Conservation (phyloP, 768 basidiomycete species). For the Saitozyma podzolica region DNA sequence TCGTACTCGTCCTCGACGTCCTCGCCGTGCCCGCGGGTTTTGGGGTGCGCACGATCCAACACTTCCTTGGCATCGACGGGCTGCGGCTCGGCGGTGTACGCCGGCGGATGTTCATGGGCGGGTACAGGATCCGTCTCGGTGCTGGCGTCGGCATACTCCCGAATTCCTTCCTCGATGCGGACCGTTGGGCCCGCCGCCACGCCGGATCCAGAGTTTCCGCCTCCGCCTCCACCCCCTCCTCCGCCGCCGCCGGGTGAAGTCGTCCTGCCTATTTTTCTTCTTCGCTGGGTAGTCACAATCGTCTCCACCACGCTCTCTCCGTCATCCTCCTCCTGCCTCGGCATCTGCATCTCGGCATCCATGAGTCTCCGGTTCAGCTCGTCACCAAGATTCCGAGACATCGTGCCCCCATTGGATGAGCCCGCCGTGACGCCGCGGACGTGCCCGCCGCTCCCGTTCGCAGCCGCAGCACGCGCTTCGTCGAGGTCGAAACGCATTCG, state of each 20-base stretch:
- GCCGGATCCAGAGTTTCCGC: neutral
- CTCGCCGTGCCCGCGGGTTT: constrained; percentile 10
- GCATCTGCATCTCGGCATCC: constrained; percentile 59
- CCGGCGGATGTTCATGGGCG: constrained; percentile 29
- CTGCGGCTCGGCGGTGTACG: constrained; percentile 40
- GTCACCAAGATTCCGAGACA: constrained; percentile 47
- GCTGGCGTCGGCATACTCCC: constrained; percentile 72
- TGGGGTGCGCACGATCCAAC: constrained; percentile 37
- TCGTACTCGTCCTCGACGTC: constrained; percentile 37
- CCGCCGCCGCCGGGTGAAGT: neutral
- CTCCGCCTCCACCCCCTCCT: neutral
- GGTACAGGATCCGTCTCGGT: constrained; percentile 65
- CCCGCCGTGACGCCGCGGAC: constrained; percentile 10
- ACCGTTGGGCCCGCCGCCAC: constrained; percentile 10
- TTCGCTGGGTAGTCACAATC: constrained; percentile 65
- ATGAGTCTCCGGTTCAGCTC: constrained; percentile 56
- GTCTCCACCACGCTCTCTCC: constrained; percentile 61
- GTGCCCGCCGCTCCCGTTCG: constrained; percentile 56
- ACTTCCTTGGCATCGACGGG: constrained; percentile 32
- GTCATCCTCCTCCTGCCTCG: constrained; percentile 53
- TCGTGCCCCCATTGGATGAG: constrained; percentile 32
- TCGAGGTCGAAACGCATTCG: constrained; percentile 92
- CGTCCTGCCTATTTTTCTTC: constrained; percentile 54
- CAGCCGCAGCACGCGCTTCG: constrained; percentile 66
- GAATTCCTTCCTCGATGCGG: constrained; percentile 53